These are phyloP conservation scores for Kodamaea fungicola DNA, from an alignment of 1,139 yeast genomes.

Conservation along the genomic window DNA sequence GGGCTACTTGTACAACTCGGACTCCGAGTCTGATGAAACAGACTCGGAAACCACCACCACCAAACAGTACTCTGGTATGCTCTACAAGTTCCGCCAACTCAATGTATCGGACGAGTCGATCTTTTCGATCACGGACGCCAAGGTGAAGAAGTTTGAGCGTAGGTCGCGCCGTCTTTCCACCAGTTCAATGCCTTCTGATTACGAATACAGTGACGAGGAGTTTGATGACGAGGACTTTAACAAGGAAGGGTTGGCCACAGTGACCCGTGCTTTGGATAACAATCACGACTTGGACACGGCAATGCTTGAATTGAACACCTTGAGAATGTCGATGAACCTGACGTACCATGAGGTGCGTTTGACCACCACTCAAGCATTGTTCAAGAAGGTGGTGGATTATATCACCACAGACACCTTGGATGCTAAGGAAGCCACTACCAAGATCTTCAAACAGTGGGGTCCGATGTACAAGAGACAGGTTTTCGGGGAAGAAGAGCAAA, in stretches of 20 bases:
- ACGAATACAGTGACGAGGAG: slow-evolving; percentile 34
- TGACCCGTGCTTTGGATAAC: slow-evolving; percentile 85
- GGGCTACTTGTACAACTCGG: slow-evolving; percentile 57
- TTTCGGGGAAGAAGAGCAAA: slow-evolving; percentile 72
- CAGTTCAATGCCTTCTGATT: slow-evolving; percentile 38
- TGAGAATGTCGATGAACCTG: slow-evolving; percentile 97
- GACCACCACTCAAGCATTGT: slow-evolving; percentile 74
- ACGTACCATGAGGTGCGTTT: slow-evolving; percentile 87
- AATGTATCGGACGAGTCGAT: slow-evolving; percentile 81
- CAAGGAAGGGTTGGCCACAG: slow-evolving; percentile 89
- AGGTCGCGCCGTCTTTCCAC: slow-evolving; percentile 33
- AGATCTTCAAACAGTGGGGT: slow-evolving; percentile 80
- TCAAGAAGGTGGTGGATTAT: slow-evolving; percentile 66
- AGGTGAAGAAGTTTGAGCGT: slow-evolving; percentile 33
- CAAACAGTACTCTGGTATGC: slow-evolving; percentile 33
- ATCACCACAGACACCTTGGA: slow-evolving; percentile 72
- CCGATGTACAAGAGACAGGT: slow-evolving; percentile 75
- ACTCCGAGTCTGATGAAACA: slow-evolving; percentile 36
- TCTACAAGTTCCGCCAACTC: slow-evolving; percentile 61
- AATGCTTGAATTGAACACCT: slow-evolving; percentile 81
- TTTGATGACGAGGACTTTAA: slow-evolving; percentile 77
- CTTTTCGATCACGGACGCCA: slow-evolving; percentile 52
- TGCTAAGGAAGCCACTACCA: slow-evolving; percentile 70
- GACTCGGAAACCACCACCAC: slow-evolving; percentile 31
- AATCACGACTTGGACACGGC: slow-evolving; percentile 95